Evolutionary conservation across 345 rosid genomes (phyloP), one percentile per base, ranked within the genome.

Genomic region (Kandelia obovata): DNA sequence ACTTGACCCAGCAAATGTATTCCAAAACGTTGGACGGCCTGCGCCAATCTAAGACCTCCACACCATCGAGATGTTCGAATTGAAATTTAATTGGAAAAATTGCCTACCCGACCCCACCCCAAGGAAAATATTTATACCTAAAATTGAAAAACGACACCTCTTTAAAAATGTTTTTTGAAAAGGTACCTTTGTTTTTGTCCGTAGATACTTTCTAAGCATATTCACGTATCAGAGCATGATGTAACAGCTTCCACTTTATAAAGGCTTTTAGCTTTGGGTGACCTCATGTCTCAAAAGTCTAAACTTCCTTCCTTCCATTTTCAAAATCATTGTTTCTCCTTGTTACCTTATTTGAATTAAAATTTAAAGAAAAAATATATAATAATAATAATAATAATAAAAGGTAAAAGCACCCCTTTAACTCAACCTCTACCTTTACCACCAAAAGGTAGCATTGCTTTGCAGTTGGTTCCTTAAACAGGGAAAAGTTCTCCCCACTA

Each of bases 381-480:
- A 49, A 34, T 2, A 13, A 43, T 43, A 43, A 21, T 21, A 21
- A 21, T 21, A 21, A 21, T 21, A 21, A 21, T 21, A 21, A 21
- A 11, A 43, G 13, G 16, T 43, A 43, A 43, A 43, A 15, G 19
- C 58, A 6, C 13, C 58, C 13, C 58, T 53, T 53, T 53, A 7
- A 70, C 35, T 46, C 63, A 16, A 35, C 47, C 62, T 62, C 56
- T 62, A 16, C 35, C 30, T 71, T 74, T 67, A 74, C 75, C 23
- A 73, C 51, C 28, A 66, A 73, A 75, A 73, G 76, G 74, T 35
- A 1, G 67, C 70, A 78, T 71, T 76, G 76, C 81, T 76, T 76
- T 69, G 55, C 32, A 75, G 74, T 75, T 73, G 81, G 82, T 81
- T 78, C 74, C 80, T 78, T 80, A 60, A 58, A 19, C 37, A 73